Evolutionary conservation across 192 early-diverging fungal species (phyloP).

Genomic region (Mortierella claussenii): DNA sequence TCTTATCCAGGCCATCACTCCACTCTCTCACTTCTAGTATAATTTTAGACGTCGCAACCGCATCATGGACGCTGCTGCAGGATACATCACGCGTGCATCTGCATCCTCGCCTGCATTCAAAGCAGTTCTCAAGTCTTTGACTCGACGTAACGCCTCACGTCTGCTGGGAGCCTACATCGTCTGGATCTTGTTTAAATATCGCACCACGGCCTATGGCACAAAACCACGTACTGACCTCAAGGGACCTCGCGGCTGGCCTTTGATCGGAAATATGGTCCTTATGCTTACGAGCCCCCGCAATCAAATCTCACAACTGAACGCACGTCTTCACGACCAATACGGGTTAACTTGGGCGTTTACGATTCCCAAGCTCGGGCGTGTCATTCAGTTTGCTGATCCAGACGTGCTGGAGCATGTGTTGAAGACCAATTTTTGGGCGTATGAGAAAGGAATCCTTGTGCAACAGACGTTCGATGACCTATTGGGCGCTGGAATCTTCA

Average conservation of each 20-base stretch:
- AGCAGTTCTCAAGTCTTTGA: slow-evolving; percentile 9
- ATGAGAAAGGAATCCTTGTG: slow-evolving; percentile 26
- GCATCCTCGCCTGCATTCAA: slow-evolving; percentile 15
- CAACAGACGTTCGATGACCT: slow-evolving; percentile 22
- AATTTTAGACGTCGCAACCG: too few relatives aligned
- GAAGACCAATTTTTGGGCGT: slow-evolving; percentile 49
- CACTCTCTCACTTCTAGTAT: too few relatives aligned
- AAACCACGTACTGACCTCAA: slow-evolving; percentile 31
- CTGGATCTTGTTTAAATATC: slow-evolving; percentile 38
- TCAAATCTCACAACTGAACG: slow-evolving; percentile 23
- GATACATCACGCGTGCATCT: slow-evolving; percentile 7
- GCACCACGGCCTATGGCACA: slow-evolving; percentile 24
- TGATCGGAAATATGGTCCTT: slow-evolving; percentile 46
- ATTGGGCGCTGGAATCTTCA: slow-evolving; percentile 50
- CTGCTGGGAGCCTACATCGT: slow-evolving; percentile 26
- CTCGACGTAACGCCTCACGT: slow-evolving; percentile 19
- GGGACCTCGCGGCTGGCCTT: slow-evolving; percentile 36
- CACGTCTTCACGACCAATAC: slow-evolving; percentile 11
- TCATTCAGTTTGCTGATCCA: slow-evolving; percentile 33
- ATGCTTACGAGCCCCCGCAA: slow-evolving; percentile 7
- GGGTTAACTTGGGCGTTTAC: slow-evolving; percentile 19
- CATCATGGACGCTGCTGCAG: slow-evolving; percentile 26
- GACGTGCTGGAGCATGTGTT: slow-evolving; percentile 46
- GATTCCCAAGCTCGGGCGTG: slow-evolving; percentile 26
- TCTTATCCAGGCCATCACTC: too few relatives aligned